Evolutionary conservation across 2,329 filamentous ascomycete genomes (phyloP), one percentile per base, ranked within the genome.

Genomic region (Calonectria hawksworthii): DNA sequence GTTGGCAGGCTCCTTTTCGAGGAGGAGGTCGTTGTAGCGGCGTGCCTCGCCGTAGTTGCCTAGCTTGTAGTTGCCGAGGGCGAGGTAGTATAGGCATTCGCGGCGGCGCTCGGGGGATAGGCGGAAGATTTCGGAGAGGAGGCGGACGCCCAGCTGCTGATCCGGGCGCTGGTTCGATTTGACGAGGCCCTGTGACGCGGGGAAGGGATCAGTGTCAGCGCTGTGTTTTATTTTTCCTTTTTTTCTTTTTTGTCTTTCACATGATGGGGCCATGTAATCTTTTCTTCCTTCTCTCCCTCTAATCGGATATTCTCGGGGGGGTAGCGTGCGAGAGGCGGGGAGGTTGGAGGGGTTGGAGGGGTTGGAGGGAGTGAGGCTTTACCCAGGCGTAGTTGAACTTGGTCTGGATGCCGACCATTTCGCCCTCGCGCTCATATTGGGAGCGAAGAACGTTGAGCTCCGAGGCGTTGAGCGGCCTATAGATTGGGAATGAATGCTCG

Each of bases 371-470:
- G 54, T 13, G 50, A 56, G 63, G 36, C 47, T 16, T 44, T 92
- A 98, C 96, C 97, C 97, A 99, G 84, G 97, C 96, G 86, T 96
- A 99, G 92, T 99, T 99, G 92, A 99, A 99, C 85, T 99, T 99
- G 76, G 97, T 99, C 86, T 99, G 97, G 51, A 99, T 92, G 74
- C 96, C 96, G 75, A 98, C 96, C 89, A 98, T 98, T 82, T 98
- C 95, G 80, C 96, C 97, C 87, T 99, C 97, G 84, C 98, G 98
- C 84, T 99, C 96, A 85, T 97, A 99, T 86, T 99, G 97, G 75
- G 95, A 90, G 78, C 96, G 95, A 69, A 99, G 91, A 76, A 99
- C 97, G 85, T 96, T 93, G 75, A 99, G 93, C 87, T 99, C 97
- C 66, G 95, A 94, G 72, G 95, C 92, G 87, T 97, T 98, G 77